Conservation (phyloP, 345 rosid genomes). For the Eutrema heterophyllum region DNA sequence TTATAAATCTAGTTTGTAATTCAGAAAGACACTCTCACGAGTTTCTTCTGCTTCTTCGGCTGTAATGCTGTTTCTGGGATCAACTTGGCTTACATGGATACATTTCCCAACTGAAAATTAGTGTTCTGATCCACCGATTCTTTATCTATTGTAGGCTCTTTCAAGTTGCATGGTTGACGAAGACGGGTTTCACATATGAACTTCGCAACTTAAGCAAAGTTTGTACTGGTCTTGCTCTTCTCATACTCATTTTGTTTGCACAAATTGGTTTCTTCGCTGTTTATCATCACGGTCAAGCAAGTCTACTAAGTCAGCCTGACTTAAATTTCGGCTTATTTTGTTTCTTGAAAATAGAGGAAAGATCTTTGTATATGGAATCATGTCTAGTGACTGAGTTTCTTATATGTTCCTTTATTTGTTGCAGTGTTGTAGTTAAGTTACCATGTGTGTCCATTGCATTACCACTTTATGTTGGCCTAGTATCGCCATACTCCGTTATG, state of each 20-base stretch:
- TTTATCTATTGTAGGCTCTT: conserved; percentile 73
- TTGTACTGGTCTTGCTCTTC: conserved; percentile 38
- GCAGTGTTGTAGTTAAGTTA: not conserved
- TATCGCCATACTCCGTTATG: not conserved
- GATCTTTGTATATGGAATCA: not conserved
- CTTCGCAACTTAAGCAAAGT: conserved; percentile 66
- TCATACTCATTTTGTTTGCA: not conserved
- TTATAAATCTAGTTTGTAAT: not conserved
- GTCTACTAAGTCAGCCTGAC: not conserved
- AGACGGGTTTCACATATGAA: conserved; percentile 85
- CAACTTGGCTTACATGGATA: not conserved
- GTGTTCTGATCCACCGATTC: conserved; percentile 19
- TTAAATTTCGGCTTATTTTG: not conserved
- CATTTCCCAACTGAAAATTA: not conserved
- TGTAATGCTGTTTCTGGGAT: not conserved
- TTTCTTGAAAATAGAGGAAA: not conserved
- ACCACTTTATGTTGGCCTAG: not conserved
- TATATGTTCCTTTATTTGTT: not conserved
- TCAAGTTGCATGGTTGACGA: conserved; percentile 90
- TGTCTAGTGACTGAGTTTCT: conserved; percentile 1
- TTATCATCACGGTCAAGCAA: not conserved
- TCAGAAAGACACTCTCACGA: not conserved
- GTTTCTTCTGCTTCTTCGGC: not conserved
- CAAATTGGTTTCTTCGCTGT: not conserved
- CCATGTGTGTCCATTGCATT: not conserved